Percentiles rank a stretch among this genome's conserved stretches.
These are phyloP conservation scores for Lolium perenne DNA, from an alignment of 176 grass and related monocot species.

Conservation along the genomic window DNA sequence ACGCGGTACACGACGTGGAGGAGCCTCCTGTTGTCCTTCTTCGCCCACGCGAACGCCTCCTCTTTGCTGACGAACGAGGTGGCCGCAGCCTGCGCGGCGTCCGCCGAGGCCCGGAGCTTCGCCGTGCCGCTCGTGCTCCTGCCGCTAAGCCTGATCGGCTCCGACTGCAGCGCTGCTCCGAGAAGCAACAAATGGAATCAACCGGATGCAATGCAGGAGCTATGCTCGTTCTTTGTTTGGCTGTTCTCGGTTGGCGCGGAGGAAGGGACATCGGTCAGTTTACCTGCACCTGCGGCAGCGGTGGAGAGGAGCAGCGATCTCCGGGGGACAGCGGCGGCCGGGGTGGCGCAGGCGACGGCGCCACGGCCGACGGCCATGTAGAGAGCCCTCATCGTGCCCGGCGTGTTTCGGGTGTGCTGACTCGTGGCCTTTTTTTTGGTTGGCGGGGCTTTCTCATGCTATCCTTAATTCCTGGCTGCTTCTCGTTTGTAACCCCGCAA, in stretches of 20 bases:
- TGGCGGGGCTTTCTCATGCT: constrained; percentile 20
- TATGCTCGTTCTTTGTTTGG: not conserved
- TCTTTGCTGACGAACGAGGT: constrained; percentile 57
- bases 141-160: constrained; percentile 31
- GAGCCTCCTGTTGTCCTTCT: constrained; percentile 73
- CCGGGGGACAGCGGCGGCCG: constrained; percentile 42
- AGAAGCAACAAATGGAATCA: not conserved
- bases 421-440: not conserved
- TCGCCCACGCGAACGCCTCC: constrained; percentile 72
- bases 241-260: not conserved
- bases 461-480: not conserved
- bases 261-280: not conserved
- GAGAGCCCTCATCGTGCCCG: constrained; percentile 25
- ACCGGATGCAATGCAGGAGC: not conserved
- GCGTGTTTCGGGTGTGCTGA: too few relatives aligned
- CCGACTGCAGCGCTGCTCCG: constrained; percentile 36
- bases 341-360: constrained; percentile 43
- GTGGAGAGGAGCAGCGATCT: constrained; percentile 41
- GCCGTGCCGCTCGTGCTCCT: constrained; percentile 7
- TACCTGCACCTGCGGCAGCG: constrained; percentile 33
- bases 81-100: constrained; percentile 59
- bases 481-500: too few relatives aligned
- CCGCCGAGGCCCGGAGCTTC: constrained; percentile 40
- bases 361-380: constrained; percentile 29
- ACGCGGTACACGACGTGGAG: constrained; percentile 94